Base-by-base conservation (phyloP, 176 grass and related monocot species). In the Ensete glaucum region DNA sequence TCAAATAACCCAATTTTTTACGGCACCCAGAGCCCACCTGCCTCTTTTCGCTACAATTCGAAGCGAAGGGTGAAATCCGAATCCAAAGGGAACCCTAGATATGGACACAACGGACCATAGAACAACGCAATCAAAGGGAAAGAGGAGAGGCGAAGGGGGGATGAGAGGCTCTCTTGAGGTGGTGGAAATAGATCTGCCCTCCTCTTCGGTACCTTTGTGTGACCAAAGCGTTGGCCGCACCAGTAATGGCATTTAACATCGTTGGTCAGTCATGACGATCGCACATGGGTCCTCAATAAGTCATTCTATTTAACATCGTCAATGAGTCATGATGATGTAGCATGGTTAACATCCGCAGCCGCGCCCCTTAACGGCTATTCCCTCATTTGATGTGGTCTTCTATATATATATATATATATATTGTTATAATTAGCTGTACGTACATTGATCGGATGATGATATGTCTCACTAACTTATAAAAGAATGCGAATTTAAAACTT, bases 21-120 rank as follows among this genome's bases (percentile, higher is more conserved):
- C 67, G 67, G 53, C 72, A 80, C 6, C 71, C 70, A 54, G 52
- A 29, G 49, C 76, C 62, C 76, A 77, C 60, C 49, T 23, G 52
- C 49, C 49, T 2, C 76, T 25, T 65, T 25, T 65, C 22, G 9
- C 22, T 65, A 29, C 63, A 20, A 23, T 26, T 65, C 63, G 26
- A 65, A 65, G 63, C 63, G 24, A 65, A 27, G 63, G 22, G 63
- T 65, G 9, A 12, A 9, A 65, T 65, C 63, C 63, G 63, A 65
- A 24, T 23, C 24, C 26, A 14, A 23, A 65, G 29, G 63, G 62
- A 64, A 64, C 16, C 20, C 62, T 64, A 24, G 24, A 24, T 12
- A 23, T 10, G 14, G 63, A 10, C 12, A 29, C 9, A 65, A 5
- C n/a, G 63, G 63, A 65, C 1, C 11, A 24, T 27, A 26, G 63